Evolutionary conservation across 768 basidiomycete species (phyloP), one percentile per base, ranked within the genome.

Genomic region (Leccinellum rugosiceps): DNA sequence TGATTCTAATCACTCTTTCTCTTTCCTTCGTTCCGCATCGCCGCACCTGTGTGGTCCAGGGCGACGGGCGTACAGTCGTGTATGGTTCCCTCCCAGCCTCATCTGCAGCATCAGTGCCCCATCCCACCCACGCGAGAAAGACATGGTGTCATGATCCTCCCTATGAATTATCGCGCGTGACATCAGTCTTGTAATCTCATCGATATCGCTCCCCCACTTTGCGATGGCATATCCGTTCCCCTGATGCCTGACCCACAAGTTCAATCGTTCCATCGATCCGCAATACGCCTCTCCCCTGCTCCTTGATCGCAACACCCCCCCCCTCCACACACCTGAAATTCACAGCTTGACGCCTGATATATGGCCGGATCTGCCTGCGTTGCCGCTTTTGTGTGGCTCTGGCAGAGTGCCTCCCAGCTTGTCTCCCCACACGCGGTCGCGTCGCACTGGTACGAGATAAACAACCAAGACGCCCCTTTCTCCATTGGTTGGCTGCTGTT

Each of bases 1-100:
- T 41, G 10, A 41, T 41, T 41, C 38, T 41, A 41, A n/a, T 41
- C 38, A n/a, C 38, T 41, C 10, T 41, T 58, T 58, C 52, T 58
- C 63, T 52, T 62, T 60, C 65, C 38, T 25, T 48, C 48, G 43
- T 52, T 30, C 47, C 19, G 53, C 52, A 53, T 47, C 34, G 17
- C 61, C 47, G 21, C 17, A 30, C 54, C 57, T 46, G 55, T 65
- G 52, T 46, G 67, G 65, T 50, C 25, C 50, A 67, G 67, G 65
- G 67, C 48, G 43, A 46, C 44, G 19, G 23, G 23, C 7, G 23
- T n/a, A 25, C 28, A 26, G 4, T 38, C 35, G 4, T 13, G 25
- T 50, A 31, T 34, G 49, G 35, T 49, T 35, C 50, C 15, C 10
- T 50, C 23, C 23, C 49, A 57, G 32, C 49, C 13, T 34, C 3